Percentiles rank a stretch among this genome's conserved stretches.
These are phyloP conservation scores for Beauveria australis DNA, from an alignment of 2,329 filamentous ascomycete species.

Conservation along the genomic window DNA sequence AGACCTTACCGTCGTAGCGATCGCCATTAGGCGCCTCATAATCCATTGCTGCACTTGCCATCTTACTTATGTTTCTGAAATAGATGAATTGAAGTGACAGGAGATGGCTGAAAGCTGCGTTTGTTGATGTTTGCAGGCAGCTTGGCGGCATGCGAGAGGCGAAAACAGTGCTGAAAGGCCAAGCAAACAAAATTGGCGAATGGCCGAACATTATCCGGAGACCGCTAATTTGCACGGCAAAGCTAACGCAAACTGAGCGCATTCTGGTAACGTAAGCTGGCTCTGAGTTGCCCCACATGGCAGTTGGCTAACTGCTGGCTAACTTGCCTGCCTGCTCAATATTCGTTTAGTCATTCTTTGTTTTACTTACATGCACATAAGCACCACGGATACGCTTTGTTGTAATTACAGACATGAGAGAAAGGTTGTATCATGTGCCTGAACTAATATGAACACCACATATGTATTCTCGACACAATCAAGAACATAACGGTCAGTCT, in stretches of 20 bases:
- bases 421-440: too few relatives aligned
- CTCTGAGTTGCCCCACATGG: background rate
- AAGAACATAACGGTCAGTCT: background rate
- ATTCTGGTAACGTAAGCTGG: background rate
- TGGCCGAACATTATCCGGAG: constrained; percentile 1
- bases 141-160: background rate
- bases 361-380: background rate
- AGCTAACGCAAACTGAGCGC: background rate
- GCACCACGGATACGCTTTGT: too few relatives aligned
- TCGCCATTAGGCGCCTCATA: constrained; percentile 61
- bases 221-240: background rate
- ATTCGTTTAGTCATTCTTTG: too few relatives aligned
- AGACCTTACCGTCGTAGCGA: constrained; percentile 53
- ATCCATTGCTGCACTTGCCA: constrained; percentile 61
- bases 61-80: constrained; percentile 23
- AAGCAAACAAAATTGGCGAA: background rate
- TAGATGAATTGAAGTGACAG: background rate
- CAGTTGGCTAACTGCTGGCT: background rate
- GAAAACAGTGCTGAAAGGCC: constrained; percentile 2
- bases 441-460: too few relatives aligned
- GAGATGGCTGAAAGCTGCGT: background rate
- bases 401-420: too few relatives aligned
- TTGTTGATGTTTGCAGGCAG: constrained; percentile 9
- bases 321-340: too few relatives aligned
- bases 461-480: too few relatives aligned